Evolutionary conservation across 2,329 filamentous ascomycete species (phyloP).

Genomic region (Exophiala aquamarina): DNA sequence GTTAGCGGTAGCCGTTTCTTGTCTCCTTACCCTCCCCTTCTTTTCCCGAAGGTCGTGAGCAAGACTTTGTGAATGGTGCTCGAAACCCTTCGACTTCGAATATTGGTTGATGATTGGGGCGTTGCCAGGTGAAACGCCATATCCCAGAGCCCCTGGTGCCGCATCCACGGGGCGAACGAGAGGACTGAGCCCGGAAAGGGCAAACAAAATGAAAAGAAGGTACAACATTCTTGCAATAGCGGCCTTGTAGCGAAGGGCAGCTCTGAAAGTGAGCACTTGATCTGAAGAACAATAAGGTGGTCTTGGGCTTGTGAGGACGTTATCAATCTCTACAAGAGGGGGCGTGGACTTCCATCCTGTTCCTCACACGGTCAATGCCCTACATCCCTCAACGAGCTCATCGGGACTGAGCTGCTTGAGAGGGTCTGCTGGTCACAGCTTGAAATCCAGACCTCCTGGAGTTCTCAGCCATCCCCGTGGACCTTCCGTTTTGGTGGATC

Average conservation of each 20-base stretch:
- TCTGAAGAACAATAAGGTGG: too few relatives aligned
- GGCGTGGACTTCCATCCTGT: not conserved
- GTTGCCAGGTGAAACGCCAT: not conserved
- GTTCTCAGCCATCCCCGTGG: too few relatives aligned
- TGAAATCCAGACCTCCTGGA: too few relatives aligned
- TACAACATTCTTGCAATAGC: slow-evolving; percentile 5
- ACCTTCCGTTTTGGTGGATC: too few relatives aligned
- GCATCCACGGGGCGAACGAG: slow-evolving; percentile 2
- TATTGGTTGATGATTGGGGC: not conserved
- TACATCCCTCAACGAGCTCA: not conserved
- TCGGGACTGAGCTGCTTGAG: not conserved
- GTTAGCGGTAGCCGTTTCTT: slow-evolving; percentile 2
- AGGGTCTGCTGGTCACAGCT: too few relatives aligned
- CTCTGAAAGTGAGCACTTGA: not conserved
- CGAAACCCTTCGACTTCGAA: not conserved
- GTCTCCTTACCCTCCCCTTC: slow-evolving; percentile 6
- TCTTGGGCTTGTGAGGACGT: not conserved
- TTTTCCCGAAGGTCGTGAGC: slow-evolving; percentile 2
- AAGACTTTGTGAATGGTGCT: not conserved
- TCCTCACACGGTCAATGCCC: slow-evolving; percentile 3
- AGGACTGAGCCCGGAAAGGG: slow-evolving; percentile 5
- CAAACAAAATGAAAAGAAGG: slow-evolving; percentile 6
- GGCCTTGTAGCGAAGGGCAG: slow-evolving; percentile 7
- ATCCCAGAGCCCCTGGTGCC: slow-evolving; percentile 7
- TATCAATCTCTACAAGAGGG: not conserved